Evolutionary conservation across 2,329 filamentous ascomycete genomes (phyloP).

Genomic region (Claviceps capensis): DNA sequence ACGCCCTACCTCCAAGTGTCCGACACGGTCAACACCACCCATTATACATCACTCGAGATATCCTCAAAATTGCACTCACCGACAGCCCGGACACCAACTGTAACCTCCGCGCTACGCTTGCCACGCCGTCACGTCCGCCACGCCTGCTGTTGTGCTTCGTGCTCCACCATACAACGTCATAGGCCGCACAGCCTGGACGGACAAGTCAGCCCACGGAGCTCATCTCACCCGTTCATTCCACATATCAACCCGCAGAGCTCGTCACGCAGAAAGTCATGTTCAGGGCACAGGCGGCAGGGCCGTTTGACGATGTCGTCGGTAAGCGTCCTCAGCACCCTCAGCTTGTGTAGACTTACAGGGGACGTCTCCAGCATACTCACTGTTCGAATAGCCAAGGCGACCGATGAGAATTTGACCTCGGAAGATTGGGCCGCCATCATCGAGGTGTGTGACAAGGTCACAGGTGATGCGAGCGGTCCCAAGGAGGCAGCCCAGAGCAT

Average conservation of each 20-base stretch:
- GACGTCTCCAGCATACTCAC: not conserved
- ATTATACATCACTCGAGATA: not conserved
- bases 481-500: constrained; percentile 81
- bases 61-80: not conserved
- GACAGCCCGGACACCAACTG: not conserved
- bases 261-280: constrained; percentile 34
- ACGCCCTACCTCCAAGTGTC: too few species aligned
- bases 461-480: constrained; percentile 41
- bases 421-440: constrained; percentile 57
- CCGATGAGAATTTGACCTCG: constrained; percentile 91
- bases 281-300: constrained; percentile 41
- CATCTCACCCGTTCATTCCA: not conserved
- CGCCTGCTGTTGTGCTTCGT: not conserved
- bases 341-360: not conserved
- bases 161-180: constrained; percentile 6
- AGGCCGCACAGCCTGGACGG: constrained; percentile 1
- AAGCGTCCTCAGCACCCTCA: constrained; percentile 16
- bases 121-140: not conserved
- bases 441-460: constrained; percentile 48
- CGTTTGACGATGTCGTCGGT: constrained; percentile 48
- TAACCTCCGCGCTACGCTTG: not conserved
- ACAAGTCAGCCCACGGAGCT: not conserved
- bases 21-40: too few species aligned
- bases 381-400: constrained; percentile 49
- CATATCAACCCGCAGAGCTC: too few species aligned